Conservation (phyloP, 2,329 filamentous ascomycete genomes). For the Ophiostoma triangulosporum region DNA sequence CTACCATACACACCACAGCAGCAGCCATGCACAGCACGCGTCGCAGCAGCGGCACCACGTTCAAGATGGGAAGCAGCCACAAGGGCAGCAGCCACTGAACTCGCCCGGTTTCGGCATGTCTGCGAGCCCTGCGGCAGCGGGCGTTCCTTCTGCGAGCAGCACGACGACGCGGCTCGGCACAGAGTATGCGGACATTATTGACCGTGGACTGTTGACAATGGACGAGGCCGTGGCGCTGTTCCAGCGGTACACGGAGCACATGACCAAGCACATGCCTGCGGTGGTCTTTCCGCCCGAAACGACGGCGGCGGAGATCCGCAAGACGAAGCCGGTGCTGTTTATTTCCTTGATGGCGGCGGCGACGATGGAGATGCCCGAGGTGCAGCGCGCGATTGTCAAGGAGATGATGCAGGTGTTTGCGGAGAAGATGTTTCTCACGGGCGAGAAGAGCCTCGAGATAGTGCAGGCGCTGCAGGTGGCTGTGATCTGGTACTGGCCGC, state of each 20-base stretch:
- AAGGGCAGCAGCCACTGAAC: not conserved
- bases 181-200: conserved; percentile 33
- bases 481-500: conserved; percentile 76
- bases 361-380: conserved; percentile 39
- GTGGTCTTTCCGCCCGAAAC: conserved; percentile 44
- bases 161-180: not conserved
- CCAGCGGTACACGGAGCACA: conserved; percentile 42
- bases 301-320: conserved; percentile 41
- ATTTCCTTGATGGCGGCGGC: conserved; percentile 56
- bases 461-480: conserved; percentile 65
- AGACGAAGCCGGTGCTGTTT: conserved; percentile 51
- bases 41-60: conserved; percentile 3
- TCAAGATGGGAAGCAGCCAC: not conserved
- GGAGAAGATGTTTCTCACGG: conserved; percentile 58
- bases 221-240: conserved; percentile 43
- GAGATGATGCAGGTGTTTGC: conserved; percentile 62
- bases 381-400: conserved; percentile 49
- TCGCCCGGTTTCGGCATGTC: not conserved
- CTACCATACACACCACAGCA: conserved; percentile 5
- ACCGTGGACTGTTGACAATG: conserved; percentile 44
- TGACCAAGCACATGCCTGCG: conserved; percentile 47
- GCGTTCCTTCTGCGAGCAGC: not conserved
- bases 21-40: not conserved
- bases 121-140: conserved; percentile 3
- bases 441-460: conserved; percentile 71